Base-by-base conservation (phyloP, 169 alveolate genomes). In the Theileria orientalis region DNA sequence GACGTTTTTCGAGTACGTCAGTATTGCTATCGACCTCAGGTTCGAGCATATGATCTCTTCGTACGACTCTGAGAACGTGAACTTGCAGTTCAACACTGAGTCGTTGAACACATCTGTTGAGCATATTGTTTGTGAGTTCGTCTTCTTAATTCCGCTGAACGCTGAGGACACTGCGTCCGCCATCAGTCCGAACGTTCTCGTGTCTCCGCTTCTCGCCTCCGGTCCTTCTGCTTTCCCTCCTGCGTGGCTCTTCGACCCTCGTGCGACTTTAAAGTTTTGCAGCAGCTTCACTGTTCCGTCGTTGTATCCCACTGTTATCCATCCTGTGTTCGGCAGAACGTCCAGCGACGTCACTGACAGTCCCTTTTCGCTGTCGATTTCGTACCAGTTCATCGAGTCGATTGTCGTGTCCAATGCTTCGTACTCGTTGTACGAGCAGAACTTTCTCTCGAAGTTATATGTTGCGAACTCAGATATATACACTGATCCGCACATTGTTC, bases 81-180 rank as follows among this genome's bases (percentile, higher is more conserved):
- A 77, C 73, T 54, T 77, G 68, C 83, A 77, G n/a, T 57, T 14
- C 23, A 40, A 16, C 41, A 77, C 83, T 9, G 86, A 59, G 40
- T 60, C 70, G 57, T 59, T 49, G 56, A 77, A 77, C 21, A 62
- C 73, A 40, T 64, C 63, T 8, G 76, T 64, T 0, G 86, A 77
- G 25, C 86, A 77, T 7, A 77, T 5, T 2, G 62, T 72, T 27
- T 77, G 82, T 0, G 86, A 41, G 16, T 69, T 73, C 21, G 86
- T 40, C 42, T 77, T 77, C 47, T 72, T 68, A 64, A 77, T 44
- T 27, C 83, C 75, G 9, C 82, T 69, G 25, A 77, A 70, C 7
- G 86, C 86, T 16, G 86, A 77, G 14, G 85, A 76, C 8, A 77
- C 83, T 0, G 86, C 86, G 41, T 62, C 82, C 3, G 86, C 86